These are phyloP conservation scores for Xylariaceae sp. DNA, from an alignment of 2,329 filamentous ascomycete species.

Conservation along the genomic window DNA sequence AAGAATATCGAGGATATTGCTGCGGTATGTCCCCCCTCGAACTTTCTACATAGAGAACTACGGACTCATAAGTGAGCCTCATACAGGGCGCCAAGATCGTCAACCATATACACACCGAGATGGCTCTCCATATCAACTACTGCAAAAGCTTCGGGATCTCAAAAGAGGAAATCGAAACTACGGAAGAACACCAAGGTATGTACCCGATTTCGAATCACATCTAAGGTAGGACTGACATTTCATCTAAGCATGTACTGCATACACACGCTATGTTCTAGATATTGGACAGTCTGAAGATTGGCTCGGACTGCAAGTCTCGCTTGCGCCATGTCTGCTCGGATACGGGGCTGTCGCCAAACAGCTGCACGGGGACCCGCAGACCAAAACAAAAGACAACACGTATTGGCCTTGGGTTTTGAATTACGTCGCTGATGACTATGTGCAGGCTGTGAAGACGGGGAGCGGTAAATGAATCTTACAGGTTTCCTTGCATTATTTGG, in stretches of 20 bases:
- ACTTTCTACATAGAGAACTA: neutral
- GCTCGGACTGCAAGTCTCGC: conserved; percentile 77
- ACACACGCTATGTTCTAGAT: conserved; percentile 82
- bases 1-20: conserved; percentile 69
- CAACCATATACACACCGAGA: conserved; percentile 72
- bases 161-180: conserved; percentile 65
- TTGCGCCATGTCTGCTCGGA: conserved; percentile 85
- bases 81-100: conserved; percentile 64
- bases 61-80: neutral
- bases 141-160: conserved; percentile 78
- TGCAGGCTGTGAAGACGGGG: conserved; percentile 65
- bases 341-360: conserved; percentile 76
- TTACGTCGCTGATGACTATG: conserved; percentile 78
- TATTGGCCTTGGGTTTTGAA: conserved; percentile 94
- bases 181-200: conserved; percentile 73
- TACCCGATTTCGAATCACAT: conserved; percentile 7
- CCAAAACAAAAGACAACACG: conserved; percentile 59
- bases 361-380: conserved; percentile 60
- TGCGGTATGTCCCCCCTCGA: conserved; percentile 45
- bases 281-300: conserved; percentile 84
- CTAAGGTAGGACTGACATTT: neutral
- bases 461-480: conserved; percentile 51
- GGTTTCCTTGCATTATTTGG: neutral
- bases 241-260: conserved; percentile 51
- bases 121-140: conserved; percentile 75